Base-by-base conservation (phyloP, 495 filamentous ascomycete genomes). In the Trichocladium antarcticum region DNA sequence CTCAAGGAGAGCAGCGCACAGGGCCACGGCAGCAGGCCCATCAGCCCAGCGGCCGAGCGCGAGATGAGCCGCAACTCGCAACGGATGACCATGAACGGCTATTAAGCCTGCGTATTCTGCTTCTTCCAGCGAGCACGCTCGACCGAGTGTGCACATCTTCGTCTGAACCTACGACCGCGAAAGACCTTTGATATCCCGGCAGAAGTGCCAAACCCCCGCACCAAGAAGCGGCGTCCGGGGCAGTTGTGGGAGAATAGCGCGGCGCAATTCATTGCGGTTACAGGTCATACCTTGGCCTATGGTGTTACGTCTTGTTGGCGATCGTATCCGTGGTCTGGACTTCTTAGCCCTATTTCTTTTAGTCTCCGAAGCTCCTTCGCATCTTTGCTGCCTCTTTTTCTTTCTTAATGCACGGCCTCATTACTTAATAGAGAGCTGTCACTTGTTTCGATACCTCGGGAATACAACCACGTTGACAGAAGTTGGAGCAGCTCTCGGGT, bases 41-140 rank as follows among this genome's bases (percentile, higher is more conserved):
- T 98, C 73, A 89, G 83, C 60, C 92, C 92, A 27, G 78, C 87
- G 44, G 89, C 93, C 19, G 92, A 98, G 47, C 78, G 93, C 48
- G 92, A 97, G 68, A 74, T 97, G 59, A 97, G 93, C 83, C 80
- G 92, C 60, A 87, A 87, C 74, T 94, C 88, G 42, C 88, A 95
- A 72, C 79, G 92, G 58, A 85, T 89, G 78, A 95, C 87, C 37
- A 95, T 97, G 89, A 97, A 98, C 65, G 92, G 92, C 64, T 94
- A 94, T 72, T 92, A 84, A 52, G 47, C 37, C 39, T 20, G 45
- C 29, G 48, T 28, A 6, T 16, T 32, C 10, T 5, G 5, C 27
- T 12, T 17, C 47, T 49, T n/a, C n/a, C 19, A 16, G 27, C 12
- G 36, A 40, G 9, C 19, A 10, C 16, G 19, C 34, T 2, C 12